These are phyloP conservation scores for Tulasnella sp. DNA, from an alignment of 768 basidiomycete species.

Conservation along the genomic window DNA sequence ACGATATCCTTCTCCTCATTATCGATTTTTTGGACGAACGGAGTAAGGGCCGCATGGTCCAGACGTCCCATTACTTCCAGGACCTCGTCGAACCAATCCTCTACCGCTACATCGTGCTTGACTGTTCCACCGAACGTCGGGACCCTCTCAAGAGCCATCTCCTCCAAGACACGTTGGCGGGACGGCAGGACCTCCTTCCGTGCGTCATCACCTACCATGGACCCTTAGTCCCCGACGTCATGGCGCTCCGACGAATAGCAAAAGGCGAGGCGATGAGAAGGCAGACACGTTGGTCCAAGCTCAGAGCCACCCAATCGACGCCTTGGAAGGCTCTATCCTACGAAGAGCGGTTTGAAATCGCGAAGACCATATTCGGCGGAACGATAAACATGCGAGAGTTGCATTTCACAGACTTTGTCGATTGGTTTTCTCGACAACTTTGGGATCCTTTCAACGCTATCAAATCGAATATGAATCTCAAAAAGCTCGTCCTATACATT, in stretches of 20 bases:
- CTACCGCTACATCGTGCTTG: neutral
- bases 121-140: neutral
- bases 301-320: neutral
- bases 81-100: neutral
- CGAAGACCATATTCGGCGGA: neutral
- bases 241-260: neutral
- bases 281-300: neutral
- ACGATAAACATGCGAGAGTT: neutral
- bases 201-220: neutral
- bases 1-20: neutral
- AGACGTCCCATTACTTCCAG: neutral
- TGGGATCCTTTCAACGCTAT: neutral
- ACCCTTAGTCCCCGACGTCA: neutral
- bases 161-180: neutral
- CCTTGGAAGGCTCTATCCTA: neutral
- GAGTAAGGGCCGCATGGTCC: neutral
- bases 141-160: neutral
- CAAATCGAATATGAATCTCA: neutral
- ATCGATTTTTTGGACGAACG: neutral
- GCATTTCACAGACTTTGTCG: neutral
- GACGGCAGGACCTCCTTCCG: neutral
- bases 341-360: neutral
- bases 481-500: neutral
- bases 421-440: neutral
- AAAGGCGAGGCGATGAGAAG: neutral